Evolutionary conservation across 1,284 basidiomycete genomes (phyloP).

Genomic region (Serendipita sp.): DNA sequence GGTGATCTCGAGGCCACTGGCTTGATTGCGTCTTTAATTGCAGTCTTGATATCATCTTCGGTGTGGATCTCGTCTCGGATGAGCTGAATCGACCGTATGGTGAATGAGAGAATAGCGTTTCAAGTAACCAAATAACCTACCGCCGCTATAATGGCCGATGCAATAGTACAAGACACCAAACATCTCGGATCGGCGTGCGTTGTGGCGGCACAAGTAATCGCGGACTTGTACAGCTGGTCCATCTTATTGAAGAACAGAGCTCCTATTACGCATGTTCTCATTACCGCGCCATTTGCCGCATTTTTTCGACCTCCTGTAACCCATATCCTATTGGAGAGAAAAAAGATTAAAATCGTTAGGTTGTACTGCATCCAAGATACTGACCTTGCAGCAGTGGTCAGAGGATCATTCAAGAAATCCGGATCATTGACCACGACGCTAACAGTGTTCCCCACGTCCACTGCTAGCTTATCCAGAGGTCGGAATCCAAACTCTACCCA

Average conservation of each 20-base stretch:
- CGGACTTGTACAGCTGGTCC: background rate
- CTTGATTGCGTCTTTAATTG: background rate
- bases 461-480: background rate
- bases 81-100: background rate
- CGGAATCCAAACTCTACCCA: background rate
- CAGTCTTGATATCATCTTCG: background rate
- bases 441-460: background rate
- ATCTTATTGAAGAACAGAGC: background rate
- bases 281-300: slow-evolving; percentile 3
- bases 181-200: slow-evolving; percentile 4
- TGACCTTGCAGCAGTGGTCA: background rate
- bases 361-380: background rate
- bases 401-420: background rate
- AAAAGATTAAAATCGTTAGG: background rate
- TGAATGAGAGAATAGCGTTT: too few relatives aligned
- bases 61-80: background rate
- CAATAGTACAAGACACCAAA: background rate
- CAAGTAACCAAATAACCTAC: background rate
- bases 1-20: background rate
- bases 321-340: background rate
- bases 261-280: background rate
- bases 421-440: background rate
- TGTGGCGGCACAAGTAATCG: background rate
- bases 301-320: background rate
- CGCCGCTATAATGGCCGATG: background rate